Percentiles rank a stretch among this genome's conserved stretches.
Conservation (phyloP, 495 filamentous ascomycete genomes). For the Evansstolkia leycettana region DNA sequence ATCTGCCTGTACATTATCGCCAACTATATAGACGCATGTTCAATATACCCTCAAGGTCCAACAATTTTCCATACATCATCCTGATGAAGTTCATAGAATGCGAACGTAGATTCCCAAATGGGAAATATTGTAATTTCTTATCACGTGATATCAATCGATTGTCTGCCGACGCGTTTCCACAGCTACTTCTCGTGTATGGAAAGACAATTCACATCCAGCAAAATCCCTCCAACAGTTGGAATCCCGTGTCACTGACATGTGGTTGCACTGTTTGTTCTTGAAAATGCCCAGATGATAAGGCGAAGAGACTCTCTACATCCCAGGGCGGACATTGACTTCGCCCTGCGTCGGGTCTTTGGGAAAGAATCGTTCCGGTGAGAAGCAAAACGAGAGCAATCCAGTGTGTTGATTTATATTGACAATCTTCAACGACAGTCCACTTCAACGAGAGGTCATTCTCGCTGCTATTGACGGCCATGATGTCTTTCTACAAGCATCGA, state of each 20-base stretch:
- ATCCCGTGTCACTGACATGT: no score
- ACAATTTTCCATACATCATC: no score
- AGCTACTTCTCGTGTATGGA: not conserved
- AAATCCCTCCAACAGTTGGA: no score
- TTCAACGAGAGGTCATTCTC: slow-evolving; percentile 76
- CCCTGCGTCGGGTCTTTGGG: slow-evolving; percentile 68
- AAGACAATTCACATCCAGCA: no score
- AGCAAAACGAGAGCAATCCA: no score
- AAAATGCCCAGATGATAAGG: slow-evolving; percentile 17
- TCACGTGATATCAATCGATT: slow-evolving; percentile 14
- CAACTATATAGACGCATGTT: not conserved
- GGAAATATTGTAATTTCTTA: not conserved
- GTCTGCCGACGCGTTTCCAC: not conserved
- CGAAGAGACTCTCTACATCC: slow-evolving; percentile 10
- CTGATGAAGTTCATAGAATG: no score
- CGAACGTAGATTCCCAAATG: not conserved
- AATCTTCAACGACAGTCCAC: no score
- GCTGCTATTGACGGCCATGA: slow-evolving; percentile 74
- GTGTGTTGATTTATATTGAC: no score
- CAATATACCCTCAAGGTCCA: not conserved
- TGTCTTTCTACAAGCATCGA: slow-evolving; percentile 94
- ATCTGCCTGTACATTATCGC: not conserved
- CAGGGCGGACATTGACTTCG: slow-evolving; percentile 67
- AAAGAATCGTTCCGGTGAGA: slow-evolving; percentile 60
- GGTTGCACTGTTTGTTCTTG: slow-evolving; percentile 1